Conservation (phyloP, 2,329 filamentous ascomycete species). For the Talaromyces verruculosus region DNA sequence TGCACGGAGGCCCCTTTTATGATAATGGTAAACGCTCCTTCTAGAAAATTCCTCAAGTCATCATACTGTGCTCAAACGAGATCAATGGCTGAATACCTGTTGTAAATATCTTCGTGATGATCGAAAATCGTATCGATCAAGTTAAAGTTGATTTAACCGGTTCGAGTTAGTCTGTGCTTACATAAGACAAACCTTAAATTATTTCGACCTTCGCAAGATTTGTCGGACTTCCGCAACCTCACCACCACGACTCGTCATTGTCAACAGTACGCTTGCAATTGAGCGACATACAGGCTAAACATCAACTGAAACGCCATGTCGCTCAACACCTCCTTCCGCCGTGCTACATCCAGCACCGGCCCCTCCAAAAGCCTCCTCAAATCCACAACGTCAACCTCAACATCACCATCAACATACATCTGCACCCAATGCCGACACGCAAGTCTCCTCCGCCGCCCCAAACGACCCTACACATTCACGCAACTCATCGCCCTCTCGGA, state of each 20-base stretch:
- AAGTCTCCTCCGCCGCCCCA: constrained; percentile 81
- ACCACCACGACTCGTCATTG: neutral
- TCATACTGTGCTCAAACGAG: neutral
- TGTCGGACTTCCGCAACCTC: constrained; percentile 30
- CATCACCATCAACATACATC: constrained; percentile 42
- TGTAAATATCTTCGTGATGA: neutral
- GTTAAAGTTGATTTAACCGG: neutral
- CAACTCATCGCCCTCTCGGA: constrained; percentile 91
- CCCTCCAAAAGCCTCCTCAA: constrained; percentile 7
- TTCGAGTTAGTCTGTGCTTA: constrained; percentile 27
- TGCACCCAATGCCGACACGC: constrained; percentile 72
- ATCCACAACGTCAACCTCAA: constrained; percentile 23
- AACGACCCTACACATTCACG: constrained; percentile 94
- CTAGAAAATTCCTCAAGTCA: neutral
- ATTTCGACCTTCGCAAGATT: constrained; percentile 29
- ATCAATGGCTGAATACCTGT: neutral
- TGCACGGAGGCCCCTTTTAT: neutral
- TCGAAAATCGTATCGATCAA: constrained; percentile 3
- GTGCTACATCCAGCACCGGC: constrained; percentile 24
- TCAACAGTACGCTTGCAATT: neutral
- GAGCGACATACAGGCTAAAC: neutral
- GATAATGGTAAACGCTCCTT: neutral
- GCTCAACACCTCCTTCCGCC: constrained; percentile 39
- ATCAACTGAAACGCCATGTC: constrained; percentile 27
- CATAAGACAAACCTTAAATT: constrained; percentile 29